Conservation (phyloP, 192 early-diverging fungal genomes). For the Borealophlyctis nickersoniae region DNA sequence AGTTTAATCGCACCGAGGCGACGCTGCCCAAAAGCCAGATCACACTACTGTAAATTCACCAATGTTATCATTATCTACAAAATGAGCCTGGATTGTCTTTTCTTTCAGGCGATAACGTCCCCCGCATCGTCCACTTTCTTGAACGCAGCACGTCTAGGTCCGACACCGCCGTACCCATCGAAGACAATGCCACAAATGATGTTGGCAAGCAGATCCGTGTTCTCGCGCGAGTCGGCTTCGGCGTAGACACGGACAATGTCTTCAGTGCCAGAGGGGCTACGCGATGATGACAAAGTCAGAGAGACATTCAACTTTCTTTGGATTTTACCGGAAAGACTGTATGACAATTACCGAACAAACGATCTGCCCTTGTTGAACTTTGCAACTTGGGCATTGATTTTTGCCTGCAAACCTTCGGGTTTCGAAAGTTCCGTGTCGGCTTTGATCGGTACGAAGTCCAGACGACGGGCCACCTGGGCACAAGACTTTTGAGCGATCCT, state of each 20-base stretch:
- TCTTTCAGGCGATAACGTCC: too few species aligned
- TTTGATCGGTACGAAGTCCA: constrained; percentile 91
- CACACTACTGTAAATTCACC: too few species aligned
- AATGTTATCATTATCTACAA: too few species aligned
- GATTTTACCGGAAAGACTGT: neutral
- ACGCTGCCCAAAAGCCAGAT: too few species aligned
- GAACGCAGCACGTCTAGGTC: constrained; percentile 66
- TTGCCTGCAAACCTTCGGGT: constrained; percentile 82
- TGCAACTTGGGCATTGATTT: constrained; percentile 77
- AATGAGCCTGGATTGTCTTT: too few species aligned
- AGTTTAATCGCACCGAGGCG: too few species aligned
- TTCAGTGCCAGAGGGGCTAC: constrained; percentile 93
- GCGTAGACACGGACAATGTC: constrained; percentile 99
- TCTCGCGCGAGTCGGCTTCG: constrained; percentile 88
- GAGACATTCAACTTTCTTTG: constrained; percentile 4
- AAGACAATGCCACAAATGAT: constrained; percentile 89
- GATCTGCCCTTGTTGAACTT: constrained; percentile 86
- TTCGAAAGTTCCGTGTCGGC: constrained; percentile 89
- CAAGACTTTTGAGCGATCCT: neutral
- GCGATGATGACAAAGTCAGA: too few species aligned
- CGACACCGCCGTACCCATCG: constrained; percentile 89
- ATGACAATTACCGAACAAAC: constrained; percentile 74
- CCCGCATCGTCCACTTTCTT: constrained; percentile 16
- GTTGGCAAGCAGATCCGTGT: constrained; percentile 84
- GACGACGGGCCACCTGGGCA: constrained; percentile 66